Conservation (phyloP, 2,329 filamentous ascomycete genomes). For the Colletotrichum sp. region DNA sequence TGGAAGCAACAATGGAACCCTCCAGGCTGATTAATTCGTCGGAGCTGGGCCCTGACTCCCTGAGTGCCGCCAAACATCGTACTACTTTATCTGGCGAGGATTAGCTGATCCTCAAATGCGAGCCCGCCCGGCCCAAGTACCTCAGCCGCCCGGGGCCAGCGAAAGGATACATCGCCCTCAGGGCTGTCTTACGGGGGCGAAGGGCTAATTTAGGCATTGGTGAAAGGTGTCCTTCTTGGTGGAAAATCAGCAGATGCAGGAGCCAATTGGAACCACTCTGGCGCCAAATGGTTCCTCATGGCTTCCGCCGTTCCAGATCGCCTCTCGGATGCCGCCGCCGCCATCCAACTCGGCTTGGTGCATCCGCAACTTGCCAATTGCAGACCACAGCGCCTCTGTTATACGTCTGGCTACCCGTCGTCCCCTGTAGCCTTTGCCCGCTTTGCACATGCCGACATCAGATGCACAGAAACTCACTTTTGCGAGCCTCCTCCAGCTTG, state of each 20-base stretch:
- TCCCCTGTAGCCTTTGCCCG: slow-evolving; percentile 7
- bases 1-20: background rate
- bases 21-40: slow-evolving; percentile 10
- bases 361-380: slow-evolving; percentile 16
- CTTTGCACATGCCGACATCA: background rate
- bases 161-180: background rate
- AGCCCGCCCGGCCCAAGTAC: background rate
- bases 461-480: background rate
- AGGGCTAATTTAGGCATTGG: background rate
- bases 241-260: slow-evolving; percentile 24
- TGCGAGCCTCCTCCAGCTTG: background rate
- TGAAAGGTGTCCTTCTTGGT: slow-evolving; percentile 23
- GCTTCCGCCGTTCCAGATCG: slow-evolving; percentile 12
- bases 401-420: background rate
- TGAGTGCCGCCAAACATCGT: background rate
- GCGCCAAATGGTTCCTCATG: background rate
- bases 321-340: slow-evolving; percentile 17
- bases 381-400: slow-evolving; percentile 2
- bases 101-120: slow-evolving; percentile 13
- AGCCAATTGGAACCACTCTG: slow-evolving; percentile 12
- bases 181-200: background rate
- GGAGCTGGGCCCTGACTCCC: background rate
- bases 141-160: background rate
- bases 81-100: slow-evolving; percentile 18
- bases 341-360: slow-evolving; percentile 18